Percentiles rank a stretch among this genome's conserved stretches.
Conservation (phyloP, 2,329 filamentous ascomycete genomes). For the Mycosphaerella sp. region DNA sequence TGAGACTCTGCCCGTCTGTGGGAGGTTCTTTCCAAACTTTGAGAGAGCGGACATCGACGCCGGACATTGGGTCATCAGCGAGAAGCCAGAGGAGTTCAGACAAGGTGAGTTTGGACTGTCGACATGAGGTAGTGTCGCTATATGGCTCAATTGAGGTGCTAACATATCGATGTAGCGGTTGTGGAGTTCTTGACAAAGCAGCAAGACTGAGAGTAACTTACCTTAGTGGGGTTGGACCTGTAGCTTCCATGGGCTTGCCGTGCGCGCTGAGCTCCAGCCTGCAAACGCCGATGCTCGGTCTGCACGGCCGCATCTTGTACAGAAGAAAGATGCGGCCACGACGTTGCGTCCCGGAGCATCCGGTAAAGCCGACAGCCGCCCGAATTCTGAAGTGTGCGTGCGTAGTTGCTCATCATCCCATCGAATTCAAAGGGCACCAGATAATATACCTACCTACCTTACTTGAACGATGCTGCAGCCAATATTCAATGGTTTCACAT, state of each 20-base stretch:
- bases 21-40: constrained; percentile 76
- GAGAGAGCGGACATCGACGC: constrained; percentile 66
- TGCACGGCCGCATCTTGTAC: too few relatives aligned
- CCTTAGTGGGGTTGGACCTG: background rate
- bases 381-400: too few relatives aligned
- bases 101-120: constrained; percentile 49
- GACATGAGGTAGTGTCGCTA: background rate
- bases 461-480: too few relatives aligned
- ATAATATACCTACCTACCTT: too few relatives aligned
- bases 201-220: constrained; percentile 38
- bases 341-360: too few relatives aligned
- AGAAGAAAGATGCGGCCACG: too few relatives aligned
- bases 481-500: too few relatives aligned
- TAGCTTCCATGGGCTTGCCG: background rate
- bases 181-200: constrained; percentile 55
- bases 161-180: constrained; percentile 45
- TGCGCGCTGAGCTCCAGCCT: too few relatives aligned
- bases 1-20: constrained; percentile 71
- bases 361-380: too few relatives aligned
- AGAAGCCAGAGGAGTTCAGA: constrained; percentile 73
- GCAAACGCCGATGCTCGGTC: too few relatives aligned
- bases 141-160: background rate
- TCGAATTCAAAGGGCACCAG: too few relatives aligned
- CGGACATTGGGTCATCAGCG: constrained; percentile 86
- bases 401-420: too few relatives aligned